Evolutionary conservation across 2,329 filamentous ascomycete genomes (phyloP).

Genomic region (Cordyceps tenuipes): DNA sequence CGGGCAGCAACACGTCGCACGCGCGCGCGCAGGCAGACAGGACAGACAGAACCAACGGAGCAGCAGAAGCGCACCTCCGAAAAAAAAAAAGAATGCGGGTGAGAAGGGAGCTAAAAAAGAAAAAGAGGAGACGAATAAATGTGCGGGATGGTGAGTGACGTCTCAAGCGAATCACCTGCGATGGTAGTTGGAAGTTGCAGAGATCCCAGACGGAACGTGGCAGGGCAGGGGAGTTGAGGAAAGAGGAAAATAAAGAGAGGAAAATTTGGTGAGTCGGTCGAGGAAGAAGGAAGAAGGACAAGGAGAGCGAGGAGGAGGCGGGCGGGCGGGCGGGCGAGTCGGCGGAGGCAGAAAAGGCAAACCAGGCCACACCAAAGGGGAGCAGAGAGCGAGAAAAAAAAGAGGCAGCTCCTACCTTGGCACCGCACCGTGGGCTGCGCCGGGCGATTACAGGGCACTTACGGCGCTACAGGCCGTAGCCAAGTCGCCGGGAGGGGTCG

Average conservation of each 20-base stretch:
- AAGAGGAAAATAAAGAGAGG: too few species aligned
- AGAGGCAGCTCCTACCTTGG: background rate
- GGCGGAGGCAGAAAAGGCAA: too few species aligned
- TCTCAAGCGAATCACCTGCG: background rate
- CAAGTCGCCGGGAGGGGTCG: background rate
- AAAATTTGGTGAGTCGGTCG: conserved; percentile 1
- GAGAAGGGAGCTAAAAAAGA: background rate
- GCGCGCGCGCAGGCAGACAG: background rate
- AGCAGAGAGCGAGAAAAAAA: background rate
- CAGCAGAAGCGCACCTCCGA: background rate
- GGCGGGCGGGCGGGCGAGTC: too few species aligned
- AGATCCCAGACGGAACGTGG: background rate
- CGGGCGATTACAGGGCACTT: background rate
- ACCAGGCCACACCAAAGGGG: too few species aligned
- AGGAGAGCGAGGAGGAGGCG: background rate
- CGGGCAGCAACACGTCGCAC: background rate
- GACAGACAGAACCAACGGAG: conserved; percentile 4
- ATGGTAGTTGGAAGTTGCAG: background rate
- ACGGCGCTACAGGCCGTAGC: background rate
- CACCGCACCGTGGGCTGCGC: too few species aligned
- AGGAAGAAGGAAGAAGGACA: background rate
- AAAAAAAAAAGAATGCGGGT: background rate
- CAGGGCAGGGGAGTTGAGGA: background rate
- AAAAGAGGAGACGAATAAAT: too few species aligned
- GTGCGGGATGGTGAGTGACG: background rate